Evolutionary conservation across 306 rosid species (phyloP).

Genomic region (Ormosia semicastrata): DNA sequence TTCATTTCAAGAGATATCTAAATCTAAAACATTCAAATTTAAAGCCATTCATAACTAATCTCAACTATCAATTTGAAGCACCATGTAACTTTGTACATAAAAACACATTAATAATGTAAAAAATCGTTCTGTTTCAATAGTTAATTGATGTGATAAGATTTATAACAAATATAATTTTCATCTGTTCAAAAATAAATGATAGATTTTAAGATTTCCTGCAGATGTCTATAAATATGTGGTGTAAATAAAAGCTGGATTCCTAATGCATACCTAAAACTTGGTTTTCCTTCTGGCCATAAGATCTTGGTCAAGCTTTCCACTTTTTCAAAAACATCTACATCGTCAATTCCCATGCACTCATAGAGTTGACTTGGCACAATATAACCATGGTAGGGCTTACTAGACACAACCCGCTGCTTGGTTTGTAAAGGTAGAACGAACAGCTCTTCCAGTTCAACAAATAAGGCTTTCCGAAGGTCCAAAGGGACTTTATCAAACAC

Average conservation of each 20-base stretch:
- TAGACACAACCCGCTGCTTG: slow-evolving; percentile 39
- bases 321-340: slow-evolving; percentile 25
- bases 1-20: too few species aligned
- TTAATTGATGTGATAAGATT: too few species aligned
- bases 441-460: slow-evolving; percentile 42
- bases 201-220: too few species aligned
- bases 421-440: slow-evolving; percentile 62
- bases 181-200: too few species aligned
- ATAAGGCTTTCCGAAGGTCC: slow-evolving; percentile 30
- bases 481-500: slow-evolving; percentile 41
- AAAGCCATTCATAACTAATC: too few species aligned
- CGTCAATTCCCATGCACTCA: slow-evolving; percentile 51
- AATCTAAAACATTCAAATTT: too few species aligned
- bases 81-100: too few species aligned
- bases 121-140: too few species aligned
- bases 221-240: too few species aligned
- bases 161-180: too few species aligned
- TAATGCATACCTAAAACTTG: slow-evolving; percentile 38
- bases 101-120: too few species aligned
- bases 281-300: slow-evolving; percentile 65
- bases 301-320: slow-evolving; percentile 35
- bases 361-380: slow-evolving; percentile 45
- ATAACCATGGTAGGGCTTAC: slow-evolving; percentile 62
- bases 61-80: too few species aligned
- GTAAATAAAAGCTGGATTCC: neutral